These are phyloP conservation scores for Borealophlyctis nickersoniae DNA, from an alignment of 192 early-diverging fungal genomes.

Conservation along the genomic window DNA sequence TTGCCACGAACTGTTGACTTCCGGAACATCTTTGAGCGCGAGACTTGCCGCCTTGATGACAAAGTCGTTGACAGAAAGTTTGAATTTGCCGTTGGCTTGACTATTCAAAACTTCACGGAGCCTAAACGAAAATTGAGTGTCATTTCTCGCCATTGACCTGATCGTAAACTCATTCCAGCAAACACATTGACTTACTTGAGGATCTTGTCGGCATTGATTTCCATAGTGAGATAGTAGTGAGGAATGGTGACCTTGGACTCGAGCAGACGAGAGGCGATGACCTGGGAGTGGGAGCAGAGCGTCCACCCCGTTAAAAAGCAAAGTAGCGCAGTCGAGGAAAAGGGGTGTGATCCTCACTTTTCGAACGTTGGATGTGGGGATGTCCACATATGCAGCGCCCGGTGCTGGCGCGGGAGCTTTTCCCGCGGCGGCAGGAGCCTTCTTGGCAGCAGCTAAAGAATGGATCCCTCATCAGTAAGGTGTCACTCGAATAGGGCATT, in stretches of 20 bases:
- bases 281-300: constrained; percentile 20
- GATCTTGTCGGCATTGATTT: constrained; percentile 83
- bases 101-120: constrained; percentile 88
- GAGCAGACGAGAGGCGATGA: constrained; percentile 53
- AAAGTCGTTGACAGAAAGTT: constrained; percentile 98
- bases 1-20: constrained; percentile 89
- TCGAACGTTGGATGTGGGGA: constrained; percentile 47
- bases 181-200: constrained; percentile 36
- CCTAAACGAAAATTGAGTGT: constrained; percentile 10
- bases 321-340: too few species aligned
- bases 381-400: constrained; percentile 38
- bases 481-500: background rate
- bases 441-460: background rate
- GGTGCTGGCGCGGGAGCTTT: constrained; percentile 31
- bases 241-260: constrained; percentile 56
- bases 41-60: constrained; percentile 92
- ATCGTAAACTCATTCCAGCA: too few species aligned
- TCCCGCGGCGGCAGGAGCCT: constrained; percentile 14
- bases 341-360: constrained; percentile 22
- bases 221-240: constrained; percentile 70
- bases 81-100: constrained; percentile 82
- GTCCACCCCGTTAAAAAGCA: too few species aligned
- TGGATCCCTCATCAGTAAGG: constrained; percentile 2
- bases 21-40: constrained; percentile 87
- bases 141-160: too few species aligned